Base-by-base conservation (phyloP, 768 basidiomycete species). In the Hygrophoropsis aurantiaca region DNA sequence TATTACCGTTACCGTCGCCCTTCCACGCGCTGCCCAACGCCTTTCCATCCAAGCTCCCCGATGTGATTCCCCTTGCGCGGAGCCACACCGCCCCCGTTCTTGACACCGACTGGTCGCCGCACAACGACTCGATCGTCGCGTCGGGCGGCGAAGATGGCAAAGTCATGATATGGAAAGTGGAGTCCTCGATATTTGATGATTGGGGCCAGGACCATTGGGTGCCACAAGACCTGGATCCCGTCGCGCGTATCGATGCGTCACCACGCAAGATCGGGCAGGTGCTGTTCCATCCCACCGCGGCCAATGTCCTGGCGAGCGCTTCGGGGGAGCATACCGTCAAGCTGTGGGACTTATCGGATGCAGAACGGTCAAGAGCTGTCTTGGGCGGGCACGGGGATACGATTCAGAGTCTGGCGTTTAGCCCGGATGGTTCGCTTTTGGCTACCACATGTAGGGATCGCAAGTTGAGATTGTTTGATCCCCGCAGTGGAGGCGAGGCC, bases 101-200 rank as follows among this genome's bases (percentile, higher is more conserved):
- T 30, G 95, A 98, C 69, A 98, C 95, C 0, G 90, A 89, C 60
- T 98, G 94, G 93, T 91, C 89, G 0, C 94, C 94, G 0, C 92
- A 95, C 65, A 85, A 94, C 60, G 95, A 98, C 68, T 74, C 79
- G 5, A 74, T 95, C 58, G 88, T 97, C 55, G 95, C 89, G 2
- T 94, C 92, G 1, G 91, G 80, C 13, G 93, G 88, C 40, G 95
- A 99, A 66, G 97, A 99, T 63, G 93, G 94, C 35, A 93, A 94
- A 59, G 79, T 89, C 54, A 80, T 91, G 71, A 77, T 99, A 61
- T 97, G 93, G 87, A 89, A 91, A 62, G 84, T 97, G 42, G 67
- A 79, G n/a, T 51, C 73, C 2, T 61, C 64, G 39, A 59, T 67
- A 25, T 97, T 97, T 53, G 88, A 90, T 32, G 89, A 82, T 8